Percentiles rank a stretch among this genome's conserved stretches.
Conservation (phyloP, 768 basidiomycete genomes). For the Psilocybe cyanescens region DNA sequence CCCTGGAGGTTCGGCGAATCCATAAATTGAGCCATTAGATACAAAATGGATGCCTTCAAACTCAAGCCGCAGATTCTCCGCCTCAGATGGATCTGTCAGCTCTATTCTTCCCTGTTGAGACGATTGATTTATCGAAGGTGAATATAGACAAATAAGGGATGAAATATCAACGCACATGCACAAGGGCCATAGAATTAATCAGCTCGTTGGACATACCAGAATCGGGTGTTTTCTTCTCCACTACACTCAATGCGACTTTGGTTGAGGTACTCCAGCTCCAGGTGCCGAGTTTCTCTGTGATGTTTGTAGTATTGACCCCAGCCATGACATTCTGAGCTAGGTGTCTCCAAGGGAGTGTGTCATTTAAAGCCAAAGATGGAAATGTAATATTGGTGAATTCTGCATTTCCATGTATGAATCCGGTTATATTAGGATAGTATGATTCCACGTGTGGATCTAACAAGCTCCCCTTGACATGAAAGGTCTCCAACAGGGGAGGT, state of each 20-base stretch:
- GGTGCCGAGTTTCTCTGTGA: conserved; percentile 48
- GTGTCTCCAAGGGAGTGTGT: conserved; percentile 51
- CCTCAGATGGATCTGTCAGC: conserved; percentile 52
- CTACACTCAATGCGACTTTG: conserved; percentile 67
- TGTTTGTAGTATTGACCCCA: conserved; percentile 52
- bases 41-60: conserved; percentile 81
- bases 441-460: conserved; percentile 53
- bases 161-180: conserved; percentile 57
- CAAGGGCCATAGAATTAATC: conserved; percentile 49
- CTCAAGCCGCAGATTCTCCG: conserved; percentile 67
- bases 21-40: conserved; percentile 76
- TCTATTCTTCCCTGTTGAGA: conserved; percentile 69
- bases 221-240: conserved; percentile 55
- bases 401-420: conserved; percentile 71
- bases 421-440: conserved; percentile 79
- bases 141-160: neutral
- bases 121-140: conserved; percentile 3
- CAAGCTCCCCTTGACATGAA: conserved; percentile 46
- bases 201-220: conserved; percentile 26
- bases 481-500: conserved; percentile 48
- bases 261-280: conserved; percentile 77
- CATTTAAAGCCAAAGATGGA: conserved; percentile 39
- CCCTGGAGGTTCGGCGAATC: conserved; percentile 68
- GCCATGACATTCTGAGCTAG: conserved; percentile 54
- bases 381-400: conserved; percentile 68